Conservation (phyloP, 306 rosid species). For the Gastrolobium bilobum region DNA sequence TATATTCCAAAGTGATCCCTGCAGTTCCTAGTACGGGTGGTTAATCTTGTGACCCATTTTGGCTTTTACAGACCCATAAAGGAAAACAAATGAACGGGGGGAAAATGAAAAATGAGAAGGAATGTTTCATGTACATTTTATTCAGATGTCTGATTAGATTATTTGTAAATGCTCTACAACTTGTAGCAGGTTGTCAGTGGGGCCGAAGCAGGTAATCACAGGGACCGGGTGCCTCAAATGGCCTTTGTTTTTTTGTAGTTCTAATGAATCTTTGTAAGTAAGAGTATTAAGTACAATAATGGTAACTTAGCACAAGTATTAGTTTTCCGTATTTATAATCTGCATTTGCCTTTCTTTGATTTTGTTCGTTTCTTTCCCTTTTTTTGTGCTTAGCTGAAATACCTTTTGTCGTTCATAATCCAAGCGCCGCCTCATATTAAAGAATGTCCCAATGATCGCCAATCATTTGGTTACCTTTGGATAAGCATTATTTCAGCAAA, state of each 20-base stretch:
- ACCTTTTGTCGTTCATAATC: conserved; percentile 35
- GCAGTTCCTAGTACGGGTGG: conserved; percentile 40
- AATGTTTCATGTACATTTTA: conserved; percentile 12
- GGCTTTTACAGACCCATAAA: conserved; percentile 28
- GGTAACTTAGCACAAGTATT: conserved; percentile 19
- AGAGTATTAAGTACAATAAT: conserved; percentile 47
- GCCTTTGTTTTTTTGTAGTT: conserved; percentile 47
- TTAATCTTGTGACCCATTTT: conserved; percentile 53
- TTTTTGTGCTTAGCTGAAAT: conserved; percentile 20
- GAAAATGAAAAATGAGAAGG: not conserved
- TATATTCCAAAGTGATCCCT: conserved; percentile 44
- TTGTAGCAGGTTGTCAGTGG: conserved; percentile 56
- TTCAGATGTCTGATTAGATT: conserved; percentile 38
- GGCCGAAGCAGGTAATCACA: conserved; percentile 43
- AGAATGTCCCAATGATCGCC: conserved; percentile 59
- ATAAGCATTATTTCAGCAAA: conserved; percentile 45
- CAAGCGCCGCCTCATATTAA: conserved; percentile 44
- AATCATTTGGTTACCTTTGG: conserved; percentile 60
- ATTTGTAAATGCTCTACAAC: conserved; percentile 50
- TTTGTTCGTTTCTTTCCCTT: conserved; percentile 31
- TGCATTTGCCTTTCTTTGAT: conserved; percentile 31
- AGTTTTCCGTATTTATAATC: conserved; percentile 32
- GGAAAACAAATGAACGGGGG: not conserved
- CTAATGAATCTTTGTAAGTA: conserved; percentile 41
- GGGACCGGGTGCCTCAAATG: conserved; percentile 45